phyloP scores from a whole-genome alignment of 257 asterid genomes.

The Solanum dulcamara region DNA sequence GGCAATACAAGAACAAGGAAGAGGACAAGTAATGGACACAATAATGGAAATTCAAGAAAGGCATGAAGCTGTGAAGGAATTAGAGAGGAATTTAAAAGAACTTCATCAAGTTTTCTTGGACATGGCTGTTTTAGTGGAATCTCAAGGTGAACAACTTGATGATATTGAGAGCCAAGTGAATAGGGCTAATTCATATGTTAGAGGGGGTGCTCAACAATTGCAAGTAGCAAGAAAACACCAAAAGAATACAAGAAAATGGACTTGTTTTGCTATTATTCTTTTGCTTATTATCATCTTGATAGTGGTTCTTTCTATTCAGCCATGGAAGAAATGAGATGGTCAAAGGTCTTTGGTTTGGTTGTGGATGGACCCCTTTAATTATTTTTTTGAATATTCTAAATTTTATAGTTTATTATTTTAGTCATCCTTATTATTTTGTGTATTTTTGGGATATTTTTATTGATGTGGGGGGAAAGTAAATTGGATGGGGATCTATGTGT shows the following conservation, averaged over 20 bases:
- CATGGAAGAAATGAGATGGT: conserved; percentile 22
- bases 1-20: conserved; percentile 40
- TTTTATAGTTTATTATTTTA: background rate
- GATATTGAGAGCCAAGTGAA: conserved; percentile 32
- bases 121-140: conserved; percentile 32
- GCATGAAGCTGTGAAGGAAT: conserved; percentile 40
- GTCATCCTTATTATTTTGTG: background rate
- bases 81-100: conserved; percentile 30
- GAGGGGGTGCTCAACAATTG: conserved; percentile 21
- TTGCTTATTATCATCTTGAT: conserved; percentile 24
- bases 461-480: background rate
- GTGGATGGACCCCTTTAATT: background rate
- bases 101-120: conserved; percentile 33
- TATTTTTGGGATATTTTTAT: background rate
- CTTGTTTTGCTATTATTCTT: conserved; percentile 26
- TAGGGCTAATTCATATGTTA: conserved; percentile 31
- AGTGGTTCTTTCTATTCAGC: conserved; percentile 29
- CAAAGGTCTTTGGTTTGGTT: background rate
- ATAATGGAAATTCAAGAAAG: conserved; percentile 38
- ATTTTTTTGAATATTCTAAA: background rate
- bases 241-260: conserved; percentile 36
- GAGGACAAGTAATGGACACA: conserved; percentile 40
- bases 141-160: conserved; percentile 29
- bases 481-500: background rate
- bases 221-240: conserved; percentile 29